Base-by-base conservation (phyloP, 768 basidiomycete genomes). In the Suillus sp. region DNA sequence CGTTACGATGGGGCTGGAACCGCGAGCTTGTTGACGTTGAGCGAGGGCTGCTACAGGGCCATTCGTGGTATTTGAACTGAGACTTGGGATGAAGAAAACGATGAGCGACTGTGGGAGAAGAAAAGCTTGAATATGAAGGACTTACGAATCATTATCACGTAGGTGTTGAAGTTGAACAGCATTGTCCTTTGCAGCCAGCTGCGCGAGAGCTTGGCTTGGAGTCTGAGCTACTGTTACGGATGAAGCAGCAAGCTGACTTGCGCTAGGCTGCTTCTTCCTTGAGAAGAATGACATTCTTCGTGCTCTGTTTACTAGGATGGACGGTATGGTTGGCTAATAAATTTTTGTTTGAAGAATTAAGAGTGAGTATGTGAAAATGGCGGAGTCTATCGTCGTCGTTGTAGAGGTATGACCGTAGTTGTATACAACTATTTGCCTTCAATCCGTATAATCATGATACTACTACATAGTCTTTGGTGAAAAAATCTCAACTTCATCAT, bases 281-380 rank as follows among this genome's bases (percentile, higher is more conserved):
- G 86, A 89, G 85, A 94, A 94, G 91, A 93, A 94, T 84, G 91
- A 92, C 92, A 94, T 94, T 86, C 89, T 89, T 76, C 87, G 80
- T 67, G 85, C 71, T 77, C 84, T 83, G 74, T 74, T 73, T 67
- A 81, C 79, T 74, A 88, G 77, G 76, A 89, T 76, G 73, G 84
- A 90, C 86, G 86, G 83, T 83, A 89, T 89, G 86, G 84, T 77
- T 82, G 84, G 71, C 69, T 61, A 72, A 60, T 57, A 40, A 57
- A 30, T 7, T 57, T 34, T 57, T 57, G 56, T 27, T 38, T 57
- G 56, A 57, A 8, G 56, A 27, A 57, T 57, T 57, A 57, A 57
- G 20, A 57, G 56, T 57, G 38, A 42, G 40, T 57, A 57, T 40
- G 56, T 30, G 56, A 57, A 56, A 56, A 38, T 16, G 55, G 37